Percentiles rank a stretch among this genome's conserved stretches.
Evolutionary conservation across 169 alveolate species (phyloP).

Genomic region (Eimeria sp.): DNA sequence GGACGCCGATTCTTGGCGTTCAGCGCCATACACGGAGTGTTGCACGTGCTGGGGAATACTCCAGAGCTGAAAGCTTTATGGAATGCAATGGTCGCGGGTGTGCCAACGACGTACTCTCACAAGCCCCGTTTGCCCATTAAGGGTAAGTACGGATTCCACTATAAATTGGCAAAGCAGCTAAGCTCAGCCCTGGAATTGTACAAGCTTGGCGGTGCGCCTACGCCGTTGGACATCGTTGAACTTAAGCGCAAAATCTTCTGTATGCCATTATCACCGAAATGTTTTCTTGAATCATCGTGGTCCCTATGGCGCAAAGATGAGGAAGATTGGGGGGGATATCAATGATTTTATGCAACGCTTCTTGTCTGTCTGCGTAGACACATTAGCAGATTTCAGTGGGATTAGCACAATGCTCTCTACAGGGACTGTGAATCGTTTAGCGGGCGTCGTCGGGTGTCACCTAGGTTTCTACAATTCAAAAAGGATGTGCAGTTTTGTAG

Average conservation of each 20-base stretch:
- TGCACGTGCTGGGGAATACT: neutral
- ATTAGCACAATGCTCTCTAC: no score
- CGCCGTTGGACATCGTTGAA: neutral
- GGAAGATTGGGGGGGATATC: neutral
- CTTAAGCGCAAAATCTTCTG: neutral
- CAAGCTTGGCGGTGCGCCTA: constrained; percentile 18
- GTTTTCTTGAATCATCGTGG: neutral
- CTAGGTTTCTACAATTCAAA: no score
- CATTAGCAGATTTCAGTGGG: no score
- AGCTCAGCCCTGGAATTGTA: constrained; percentile 14
- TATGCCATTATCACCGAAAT: neutral
- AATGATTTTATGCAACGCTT: neutral
- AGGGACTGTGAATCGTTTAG: no score
- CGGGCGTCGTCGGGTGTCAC: no score
- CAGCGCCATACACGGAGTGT: neutral
- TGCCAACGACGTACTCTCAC: constrained; percentile 13
- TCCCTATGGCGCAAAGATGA: neutral
- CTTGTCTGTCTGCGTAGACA: no score
- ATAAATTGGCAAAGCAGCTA: neutral
- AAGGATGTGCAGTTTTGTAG: no score
- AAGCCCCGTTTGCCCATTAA: neutral
- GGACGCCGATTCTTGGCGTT: constrained; percentile 34
- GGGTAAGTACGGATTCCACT: neutral
- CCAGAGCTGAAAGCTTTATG: neutral
- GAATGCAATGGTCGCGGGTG: neutral